A percentile compares a stretch with the other conserved stretches of the same genome.
Conservation (phyloP, 1,284 basidiomycete species). For the Lignosus rhinocerotis region DNA sequence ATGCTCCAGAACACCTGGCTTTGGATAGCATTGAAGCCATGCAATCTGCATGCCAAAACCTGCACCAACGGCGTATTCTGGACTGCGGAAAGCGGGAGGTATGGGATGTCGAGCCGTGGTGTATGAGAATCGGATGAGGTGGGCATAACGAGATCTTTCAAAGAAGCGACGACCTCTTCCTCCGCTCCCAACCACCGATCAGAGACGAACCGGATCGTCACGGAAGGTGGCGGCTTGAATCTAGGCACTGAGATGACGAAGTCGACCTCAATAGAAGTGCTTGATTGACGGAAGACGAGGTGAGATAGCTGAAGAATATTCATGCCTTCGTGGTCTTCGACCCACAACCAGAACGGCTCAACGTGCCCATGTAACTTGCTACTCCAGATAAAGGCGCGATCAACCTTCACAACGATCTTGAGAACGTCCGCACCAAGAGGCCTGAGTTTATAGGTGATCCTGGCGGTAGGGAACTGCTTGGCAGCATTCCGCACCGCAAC, state of each 20-base stretch:
- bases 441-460: slow-evolving; percentile 70
- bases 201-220: slow-evolving; percentile 81
- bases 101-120: slow-evolving; percentile 79
- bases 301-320: slow-evolving; percentile 85
- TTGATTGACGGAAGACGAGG: slow-evolving; percentile 71
- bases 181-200: slow-evolving; percentile 96
- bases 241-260: slow-evolving; percentile 79
- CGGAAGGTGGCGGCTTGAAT: slow-evolving; percentile 54
- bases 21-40: slow-evolving; percentile 84
- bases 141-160: slow-evolving; percentile 82
- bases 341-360: slow-evolving; percentile 96
- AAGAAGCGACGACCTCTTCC: slow-evolving; percentile 62
- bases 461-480: slow-evolving; percentile 81
- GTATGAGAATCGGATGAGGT: slow-evolving; percentile 61
- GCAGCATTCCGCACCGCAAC: slow-evolving; percentile 79
- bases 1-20: slow-evolving; percentile 90
- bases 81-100: slow-evolving; percentile 62
- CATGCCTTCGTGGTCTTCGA: slow-evolving; percentile 82
- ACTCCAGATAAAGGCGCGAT: slow-evolving; percentile 85
- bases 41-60: slow-evolving; percentile 46
- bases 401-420: slow-evolving; percentile 69
- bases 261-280: slow-evolving; percentile 61
- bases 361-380: slow-evolving; percentile 71
- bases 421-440: slow-evolving; percentile 87
- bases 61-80: slow-evolving; percentile 50